Conservation (phyloP, 2,329 filamentous ascomycete species). For the Xylaria digitata region DNA sequence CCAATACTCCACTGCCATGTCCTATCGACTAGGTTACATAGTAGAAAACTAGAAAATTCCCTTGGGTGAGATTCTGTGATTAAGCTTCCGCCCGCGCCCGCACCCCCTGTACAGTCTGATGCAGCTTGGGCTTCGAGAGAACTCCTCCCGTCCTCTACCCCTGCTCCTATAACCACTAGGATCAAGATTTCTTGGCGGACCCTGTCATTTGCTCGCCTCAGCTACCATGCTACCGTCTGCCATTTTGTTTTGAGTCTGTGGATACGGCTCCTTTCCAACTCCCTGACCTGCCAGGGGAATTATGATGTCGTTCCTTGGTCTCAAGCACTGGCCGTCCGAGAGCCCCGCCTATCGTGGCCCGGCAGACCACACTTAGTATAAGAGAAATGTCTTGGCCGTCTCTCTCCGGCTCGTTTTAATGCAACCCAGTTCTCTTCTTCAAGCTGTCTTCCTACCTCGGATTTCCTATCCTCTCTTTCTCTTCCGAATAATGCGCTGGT, state of each 20-base stretch:
- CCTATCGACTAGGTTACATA: too few species aligned
- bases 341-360: conserved; percentile 37
- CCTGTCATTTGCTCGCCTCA: conserved; percentile 49
- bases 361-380: conserved; percentile 51
- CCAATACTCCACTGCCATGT: neutral
- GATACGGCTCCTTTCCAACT: conserved; percentile 51
- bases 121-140: conserved; percentile 39
- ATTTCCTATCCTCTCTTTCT: conserved; percentile 50
- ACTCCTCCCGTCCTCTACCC: conserved; percentile 39
- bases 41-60: neutral
- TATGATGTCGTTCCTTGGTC: conserved; percentile 47
- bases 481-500: conserved; percentile 59
- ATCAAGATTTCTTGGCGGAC: conserved; percentile 41
- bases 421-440: conserved; percentile 45
- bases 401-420: conserved; percentile 46
- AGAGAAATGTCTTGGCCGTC: conserved; percentile 56
- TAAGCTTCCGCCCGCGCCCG: conserved; percentile 37
- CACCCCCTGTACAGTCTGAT: conserved; percentile 40
- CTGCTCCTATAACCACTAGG: conserved; percentile 32
- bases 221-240: conserved; percentile 47
- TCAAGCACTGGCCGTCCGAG: conserved; percentile 45
- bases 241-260: conserved; percentile 57
- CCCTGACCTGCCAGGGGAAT: conserved; percentile 43
- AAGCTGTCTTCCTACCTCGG: conserved; percentile 45
- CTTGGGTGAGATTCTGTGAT: conserved; percentile 19